Evolutionary conservation across 805 yeast species (phyloP), one percentile per base, ranked within the genome.

Genomic region (Candida coleopterorum): DNA sequence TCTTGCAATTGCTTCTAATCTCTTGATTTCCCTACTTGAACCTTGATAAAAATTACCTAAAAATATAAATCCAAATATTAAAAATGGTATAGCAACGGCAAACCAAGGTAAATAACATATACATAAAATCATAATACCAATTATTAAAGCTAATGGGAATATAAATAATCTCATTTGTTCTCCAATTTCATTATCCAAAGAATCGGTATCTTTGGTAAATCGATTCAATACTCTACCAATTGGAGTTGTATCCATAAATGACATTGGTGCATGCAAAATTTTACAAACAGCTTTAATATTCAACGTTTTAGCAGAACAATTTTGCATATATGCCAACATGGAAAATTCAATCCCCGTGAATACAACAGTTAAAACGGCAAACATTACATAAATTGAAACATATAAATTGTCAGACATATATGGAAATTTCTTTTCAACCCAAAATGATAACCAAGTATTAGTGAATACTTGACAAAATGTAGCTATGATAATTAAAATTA

Each of bases 51-150:
- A 54, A 58, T 62, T 61, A n/a, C 70, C 50, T 34, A 62, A 49
- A 33, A 58, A 57, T 15, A 53, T 37, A 49, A 61, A 74, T 30
- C 54, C 62, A 40, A 64, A 47, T 28, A 56, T 62, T 42, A 77
- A 63, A 51, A 63, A 61, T n/a, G 82, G 80, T 18, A 77, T 64
- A 8, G 77, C 67, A 43, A 76, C 62, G 9, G 77, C 72, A 52
- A 74, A 74, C 68, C 68, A 76, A 5, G 79, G 80, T 42, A 74
- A 58, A 48, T 67, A 75, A 43, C 68, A 62, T 38, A 68, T 62
- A 56, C 76, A 71, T 46, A 74, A 64, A 27, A 66, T 59, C 34
- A 63, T 44, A 40, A 66, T 55, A 43, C 68, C 69, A 41, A 62
- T 54, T 34, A 66, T 64, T 20, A 55, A 49, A 12, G 70, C 69